A percentile compares a stretch with the other conserved stretches of the same genome.
phyloP scores from a whole-genome alignment of 1,284 basidiomycete genomes.

The Microbotryum silenes-acaulis region DNA sequence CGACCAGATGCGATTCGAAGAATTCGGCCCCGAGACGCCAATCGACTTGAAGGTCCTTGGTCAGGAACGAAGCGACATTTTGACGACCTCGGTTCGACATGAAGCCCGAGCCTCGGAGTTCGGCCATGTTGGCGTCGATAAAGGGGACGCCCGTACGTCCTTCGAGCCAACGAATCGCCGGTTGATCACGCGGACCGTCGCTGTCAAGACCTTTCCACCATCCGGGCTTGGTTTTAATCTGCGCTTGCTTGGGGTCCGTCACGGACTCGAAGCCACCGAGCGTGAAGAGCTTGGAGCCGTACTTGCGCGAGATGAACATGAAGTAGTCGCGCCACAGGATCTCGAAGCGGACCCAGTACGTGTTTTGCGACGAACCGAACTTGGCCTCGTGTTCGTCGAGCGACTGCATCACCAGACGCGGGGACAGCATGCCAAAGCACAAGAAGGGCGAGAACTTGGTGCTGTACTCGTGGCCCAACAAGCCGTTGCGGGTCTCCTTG shows the following conservation, averaged over 20 bases:
- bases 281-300: conserved; percentile 43
- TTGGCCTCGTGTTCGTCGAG: conserved; percentile 41
- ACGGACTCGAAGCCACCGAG: conserved; percentile 45
- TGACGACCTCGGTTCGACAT: conserved; percentile 52
- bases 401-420: conserved; percentile 44
- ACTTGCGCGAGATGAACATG: conserved; percentile 41
- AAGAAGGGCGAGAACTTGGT: conserved; percentile 52
- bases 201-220: conserved; percentile 35
- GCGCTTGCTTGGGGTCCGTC: conserved; percentile 43
- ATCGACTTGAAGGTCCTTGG: conserved; percentile 49
- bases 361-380: conserved; percentile 41
- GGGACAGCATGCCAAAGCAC: conserved; percentile 47
- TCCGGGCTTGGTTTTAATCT: conserved; percentile 33
- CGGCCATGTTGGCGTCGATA: conserved; percentile 51
- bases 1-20: conserved; percentile 47
- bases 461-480: conserved; percentile 49
- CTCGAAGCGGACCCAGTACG: conserved; percentile 49
- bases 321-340: conserved; percentile 53
- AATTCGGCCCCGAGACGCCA: conserved; percentile 53
- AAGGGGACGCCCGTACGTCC: conserved; percentile 51
- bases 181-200: conserved; percentile 25
- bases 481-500: conserved; percentile 51
- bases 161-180: conserved; percentile 45
- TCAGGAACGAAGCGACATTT: conserved; percentile 52
- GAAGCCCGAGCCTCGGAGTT: conserved; percentile 47